phyloP scores from a whole-genome alignment of 179 eudicot species.

The Sideroxylon spinosum region DNA sequence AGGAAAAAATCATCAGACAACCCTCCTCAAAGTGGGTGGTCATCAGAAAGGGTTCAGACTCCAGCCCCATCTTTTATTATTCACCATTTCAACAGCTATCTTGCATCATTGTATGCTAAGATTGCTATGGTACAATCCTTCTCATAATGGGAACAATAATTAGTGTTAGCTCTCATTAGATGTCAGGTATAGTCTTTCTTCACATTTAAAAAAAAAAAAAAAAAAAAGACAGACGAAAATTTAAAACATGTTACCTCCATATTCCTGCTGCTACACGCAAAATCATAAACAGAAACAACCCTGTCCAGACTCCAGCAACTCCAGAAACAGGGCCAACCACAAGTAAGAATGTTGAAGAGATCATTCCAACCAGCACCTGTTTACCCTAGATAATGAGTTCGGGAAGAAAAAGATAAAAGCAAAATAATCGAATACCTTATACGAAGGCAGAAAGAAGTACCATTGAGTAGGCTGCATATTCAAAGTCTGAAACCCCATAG shows the following conservation, averaged over 20 bases:
- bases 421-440: neutral
- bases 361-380: conserved; percentile 65
- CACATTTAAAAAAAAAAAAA: neutral
- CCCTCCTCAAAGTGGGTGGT: neutral
- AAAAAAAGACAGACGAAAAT: no score
- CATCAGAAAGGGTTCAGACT: neutral
- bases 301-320: conserved; percentile 79
- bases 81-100: neutral
- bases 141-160: neutral
- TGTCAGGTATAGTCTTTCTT: neutral
- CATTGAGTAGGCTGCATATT: conserved; percentile 86
- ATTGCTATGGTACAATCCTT: neutral
- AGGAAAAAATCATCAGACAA: neutral
- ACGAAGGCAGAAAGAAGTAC: conserved; percentile 29
- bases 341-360: conserved; percentile 62
- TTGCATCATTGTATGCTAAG: neutral
- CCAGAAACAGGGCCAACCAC: conserved; percentile 62
- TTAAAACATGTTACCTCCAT: conserved; percentile 51
- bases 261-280: conserved; percentile 82
- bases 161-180: neutral
- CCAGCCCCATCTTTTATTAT: neutral
- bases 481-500: conserved; percentile 91
- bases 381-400: conserved; percentile 12
- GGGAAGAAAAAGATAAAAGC: conserved; percentile 4
- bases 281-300: conserved; percentile 79